Base-by-base conservation (phyloP, 345 rosid genomes). In the Eucalyptus cloeziana region DNA sequence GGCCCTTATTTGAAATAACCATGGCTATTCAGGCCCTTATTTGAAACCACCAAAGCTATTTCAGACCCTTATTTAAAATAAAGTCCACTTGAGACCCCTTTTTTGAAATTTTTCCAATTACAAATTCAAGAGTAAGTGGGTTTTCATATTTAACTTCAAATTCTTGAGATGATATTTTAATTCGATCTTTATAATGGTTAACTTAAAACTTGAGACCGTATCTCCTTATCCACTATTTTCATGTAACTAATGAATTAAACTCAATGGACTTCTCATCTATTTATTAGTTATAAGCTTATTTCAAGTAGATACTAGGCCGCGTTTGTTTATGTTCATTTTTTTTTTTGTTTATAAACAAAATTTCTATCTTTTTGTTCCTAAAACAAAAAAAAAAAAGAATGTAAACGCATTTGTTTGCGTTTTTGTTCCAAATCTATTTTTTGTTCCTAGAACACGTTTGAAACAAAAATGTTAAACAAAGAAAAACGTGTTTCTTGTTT, bases 61-160 rank as follows among this genome's bases (percentile, higher is more conserved):
- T 52, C 0, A 52, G 0, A 52, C 24, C 4, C 2, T 52, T 52
- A 52, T 19, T 52, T 52, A 19, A 52, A 52, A 17, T 52, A 0
- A 52, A 4, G 2, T 52, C 10, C 4, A 19, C 56, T 17, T 7
- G 10, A 0, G 7, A 1, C 8, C 24, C 0, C 2, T 7, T 16
- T 52, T 52, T 52, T 52, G 56, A 10, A 52, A 52, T 52, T 52
- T 52, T 52, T 52, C 10, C 24, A 3, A 52, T 64, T 64, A 64
- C 37, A n/a, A 4, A n/a, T 14, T 64, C 76, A 30, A 64, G 3
- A 1, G 21, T 30, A 64, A 3, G 40, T 64, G 40, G 2, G 14
- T 64, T n/a, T n/a, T 64, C 76, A n/a, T 64, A 64, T 64, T n/a
- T 16, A 7, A 64, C 76, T 62, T 7, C 21, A 16, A 64, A 64